Percentiles rank a stretch among this genome's conserved stretches.
These are phyloP conservation scores for Arachis monticola DNA, from an alignment of 331 rosid genomes.

Conservation along the genomic window DNA sequence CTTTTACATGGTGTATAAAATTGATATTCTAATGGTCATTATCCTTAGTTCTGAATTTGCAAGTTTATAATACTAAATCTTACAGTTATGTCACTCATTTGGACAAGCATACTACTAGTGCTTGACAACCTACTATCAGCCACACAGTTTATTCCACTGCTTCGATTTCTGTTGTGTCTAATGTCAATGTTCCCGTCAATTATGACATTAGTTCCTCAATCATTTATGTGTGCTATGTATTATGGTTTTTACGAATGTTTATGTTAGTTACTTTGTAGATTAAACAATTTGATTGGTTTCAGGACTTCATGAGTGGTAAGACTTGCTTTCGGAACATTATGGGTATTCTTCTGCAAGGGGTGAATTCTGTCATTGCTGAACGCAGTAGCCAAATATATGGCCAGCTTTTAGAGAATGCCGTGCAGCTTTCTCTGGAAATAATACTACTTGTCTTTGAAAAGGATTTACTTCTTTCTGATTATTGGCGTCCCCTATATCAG, in stretches of 20 bases:
- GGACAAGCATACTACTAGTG: conserved; percentile 10
- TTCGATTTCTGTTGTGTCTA: conserved; percentile 11
- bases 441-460: conserved; percentile 80
- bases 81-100: conserved; percentile 12
- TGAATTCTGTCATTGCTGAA: conserved; percentile 69
- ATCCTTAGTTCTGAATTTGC: conserved; percentile 33
- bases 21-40: conserved; percentile 15
- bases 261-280: background rate
- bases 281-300: conserved; percentile 34
- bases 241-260: conserved; percentile 18
- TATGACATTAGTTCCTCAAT: conserved; percentile 3
- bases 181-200: background rate
- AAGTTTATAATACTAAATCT: conserved; percentile 19
- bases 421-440: conserved; percentile 88
- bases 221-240: background rate
- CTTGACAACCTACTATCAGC: conserved; percentile 24
- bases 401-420: conserved; percentile 84
- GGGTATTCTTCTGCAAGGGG: conserved; percentile 91
- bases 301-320: conserved; percentile 99
- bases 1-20: conserved; percentile 3
- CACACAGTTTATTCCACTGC: conserved; percentile 4
- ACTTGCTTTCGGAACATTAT: conserved; percentile 85
- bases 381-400: conserved; percentile 81
- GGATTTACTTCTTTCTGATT: conserved; percentile 88
- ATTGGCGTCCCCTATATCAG: conserved; percentile 95